Base-by-base conservation (phyloP, 202 grass and related monocot genomes). In the Brachypodium distachyon region DNA sequence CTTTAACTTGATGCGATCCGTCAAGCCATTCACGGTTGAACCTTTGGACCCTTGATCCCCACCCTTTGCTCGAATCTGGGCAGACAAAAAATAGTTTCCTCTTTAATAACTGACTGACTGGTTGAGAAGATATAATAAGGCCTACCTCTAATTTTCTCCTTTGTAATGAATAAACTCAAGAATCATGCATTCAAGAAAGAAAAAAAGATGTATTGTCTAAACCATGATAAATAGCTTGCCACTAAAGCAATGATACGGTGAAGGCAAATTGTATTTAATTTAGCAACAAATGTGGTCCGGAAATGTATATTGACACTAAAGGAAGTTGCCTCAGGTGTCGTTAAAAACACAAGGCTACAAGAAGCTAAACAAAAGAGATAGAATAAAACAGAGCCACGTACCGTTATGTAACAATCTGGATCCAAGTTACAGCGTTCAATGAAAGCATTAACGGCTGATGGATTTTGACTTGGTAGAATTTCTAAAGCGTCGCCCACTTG, bases 381-480 rank as follows among this genome's bases (percentile, higher is more conserved):
- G 52, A 50, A 71, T 5, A 81, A 77, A 84, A 72, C 25, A 75
- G 50, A 78, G 50, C 49, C 3, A 49, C 89, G 37, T 94, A 98
- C 95, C 80, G 14, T 92, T 72, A 98, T 87, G 81, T 92, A 98
- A 72, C 82, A 92, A 73, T 94, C 70, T 58, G 85, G 91, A 65
- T 98, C 75, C 76, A 98, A 78, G 43, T 92, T 98, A 80, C 91
- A 90, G 19, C 83, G 81, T 84, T 88, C 57, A 75, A 94, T 88
- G 83, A 98, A 98, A 73, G 84, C 85, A 72, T 98, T 81, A 41
- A 98, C 80, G 85, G 41, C 71, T 63, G 73, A 79, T 74, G 85
- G 83, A 89, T 90, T 71, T 82, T 94, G 91, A 74, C 91, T 82
- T 68, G 89, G 89, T 41, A 98, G 79, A 84, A 94, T 76, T 82